Evolutionary conservation across 2,329 filamentous ascomycete species (phyloP).

Genomic region (Xylaria digitata): DNA sequence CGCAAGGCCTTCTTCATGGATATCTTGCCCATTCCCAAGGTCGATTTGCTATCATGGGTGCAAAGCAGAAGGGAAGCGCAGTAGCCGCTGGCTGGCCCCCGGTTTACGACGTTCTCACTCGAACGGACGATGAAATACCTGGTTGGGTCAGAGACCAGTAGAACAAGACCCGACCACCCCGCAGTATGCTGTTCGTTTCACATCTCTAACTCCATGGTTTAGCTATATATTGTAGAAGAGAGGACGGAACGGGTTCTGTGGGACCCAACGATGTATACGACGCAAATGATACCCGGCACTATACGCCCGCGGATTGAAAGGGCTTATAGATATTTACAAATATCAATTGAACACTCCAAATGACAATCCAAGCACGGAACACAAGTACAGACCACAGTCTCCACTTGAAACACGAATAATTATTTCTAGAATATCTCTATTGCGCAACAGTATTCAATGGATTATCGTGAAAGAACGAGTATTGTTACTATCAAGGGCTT

Average conservation of each 20-base stretch:
- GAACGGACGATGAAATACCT: constrained; percentile 64
- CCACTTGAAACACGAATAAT: neutral
- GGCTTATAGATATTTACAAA: neutral
- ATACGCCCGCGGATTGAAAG: neutral
- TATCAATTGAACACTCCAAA: neutral
- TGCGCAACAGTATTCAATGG: neutral
- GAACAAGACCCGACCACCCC: neutral
- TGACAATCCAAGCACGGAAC: neutral
- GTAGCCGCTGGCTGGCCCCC: constrained; percentile 79
- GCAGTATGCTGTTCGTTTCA: neutral
- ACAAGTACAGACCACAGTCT: neutral
- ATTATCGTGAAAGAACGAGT: neutral
- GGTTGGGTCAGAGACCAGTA: constrained; percentile 46
- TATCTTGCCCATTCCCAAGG: constrained; percentile 82
- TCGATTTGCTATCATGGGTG: constrained; percentile 85
- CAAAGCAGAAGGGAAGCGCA: constrained; percentile 72
- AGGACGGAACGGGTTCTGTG: neutral
- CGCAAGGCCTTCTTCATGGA: constrained; percentile 83
- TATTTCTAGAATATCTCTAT: neutral
- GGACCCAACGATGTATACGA: constrained; percentile 12
- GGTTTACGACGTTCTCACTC: constrained; percentile 75
- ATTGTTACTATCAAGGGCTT: constrained; percentile 4
- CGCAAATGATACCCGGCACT: constrained; percentile 28
- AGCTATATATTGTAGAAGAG: constrained; percentile 23
- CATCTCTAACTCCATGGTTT: neutral